Evolutionary conservation across 768 basidiomycete species (phyloP), one percentile per base, ranked within the genome.

Genomic region (Termitomyces sp.): DNA sequence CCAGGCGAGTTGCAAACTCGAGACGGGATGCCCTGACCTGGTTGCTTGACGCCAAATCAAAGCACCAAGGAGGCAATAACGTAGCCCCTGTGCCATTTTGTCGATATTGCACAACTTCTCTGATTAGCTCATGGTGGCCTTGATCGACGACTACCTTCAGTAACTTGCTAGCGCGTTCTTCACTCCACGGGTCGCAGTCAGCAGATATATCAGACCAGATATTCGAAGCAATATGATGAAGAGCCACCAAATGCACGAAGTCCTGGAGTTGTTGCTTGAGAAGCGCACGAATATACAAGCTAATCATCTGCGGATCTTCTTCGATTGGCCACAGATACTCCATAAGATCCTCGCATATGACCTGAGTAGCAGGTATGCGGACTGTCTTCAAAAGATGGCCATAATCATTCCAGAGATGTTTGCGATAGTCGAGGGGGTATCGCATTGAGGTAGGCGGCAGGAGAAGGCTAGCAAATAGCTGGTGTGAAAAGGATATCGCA

Each of bases 401-500:
- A 61, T 83, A 89, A 62, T 96, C 94, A 55, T 77, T 84, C 89
- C 91, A 97, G 3, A 98, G 67, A 54, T 86, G 81, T 60, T 83
- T 85, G 50, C 95, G 85, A 66, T 92, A 97, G 72, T 98, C 95
- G 23, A 75, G 54, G 1, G 91, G 76, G 64, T 94, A 94, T 12
- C 72, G 71, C 84, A 89, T 87, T 2, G 91, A 78, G 9, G 86
- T 76, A 0, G 94, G 88, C 0, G 89, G 83, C 7, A 95, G 76
- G 15, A 97, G 78, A 12, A 96, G 77, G 2, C 79, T 75, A 12
- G 81, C 84, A 64, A 98, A 98, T 1, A 83, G 69, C 0, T 79
- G 77, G 64, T 98, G 84, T 2, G 86, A 82, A 69, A 95, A 95
- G 8, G 95, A 98, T 62, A 94, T 85, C 3, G 92, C 82, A 64